phyloP scores from a whole-genome alignment of 2,329 filamentous ascomycete genomes.

The Trichoderma citrinoviride region DNA sequence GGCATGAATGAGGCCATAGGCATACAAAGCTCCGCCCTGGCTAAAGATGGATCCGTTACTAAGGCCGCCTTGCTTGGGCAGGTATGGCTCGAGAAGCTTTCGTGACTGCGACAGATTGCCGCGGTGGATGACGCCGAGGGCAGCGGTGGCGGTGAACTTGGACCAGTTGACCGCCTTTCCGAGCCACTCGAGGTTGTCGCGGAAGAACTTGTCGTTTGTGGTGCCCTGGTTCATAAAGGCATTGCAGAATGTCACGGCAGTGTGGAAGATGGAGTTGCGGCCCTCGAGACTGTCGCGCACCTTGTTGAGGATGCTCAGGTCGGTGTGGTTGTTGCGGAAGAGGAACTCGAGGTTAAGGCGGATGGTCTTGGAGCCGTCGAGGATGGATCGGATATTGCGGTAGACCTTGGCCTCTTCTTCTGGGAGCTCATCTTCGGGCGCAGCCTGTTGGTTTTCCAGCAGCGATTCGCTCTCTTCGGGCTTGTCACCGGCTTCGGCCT shows the following conservation, averaged over 20 bases:
- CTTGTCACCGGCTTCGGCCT: slow-evolving; percentile 45
- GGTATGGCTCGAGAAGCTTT: slow-evolving; percentile 90
- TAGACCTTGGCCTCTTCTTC: slow-evolving; percentile 57
- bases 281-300: slow-evolving; percentile 93
- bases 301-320: slow-evolving; percentile 90
- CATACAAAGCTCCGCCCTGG: slow-evolving; percentile 92
- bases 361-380: slow-evolving; percentile 90
- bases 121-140: slow-evolving; percentile 92
- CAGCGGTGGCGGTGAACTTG: slow-evolving; percentile 96
- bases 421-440: slow-evolving; percentile 53
- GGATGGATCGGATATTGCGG: slow-evolving; percentile 62
- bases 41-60: slow-evolving; percentile 87
- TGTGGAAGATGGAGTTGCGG: slow-evolving; percentile 97
- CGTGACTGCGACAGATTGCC: slow-evolving; percentile 91
- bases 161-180: slow-evolving; percentile 99
- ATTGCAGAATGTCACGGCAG: slow-evolving; percentile 93
- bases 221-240: slow-evolving; percentile 99
- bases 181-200: slow-evolving; percentile 95
- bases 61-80: slow-evolving; percentile 73
- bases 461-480: slow-evolving; percentile 49
- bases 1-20: slow-evolving; percentile 92
- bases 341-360: slow-evolving; percentile 94
- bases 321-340: slow-evolving; percentile 91
- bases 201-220: slow-evolving; percentile 97
- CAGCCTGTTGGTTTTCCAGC: slow-evolving; percentile 48